Conservation (phyloP, 495 filamentous ascomycete species). For the Penicillium antarcticum region DNA sequence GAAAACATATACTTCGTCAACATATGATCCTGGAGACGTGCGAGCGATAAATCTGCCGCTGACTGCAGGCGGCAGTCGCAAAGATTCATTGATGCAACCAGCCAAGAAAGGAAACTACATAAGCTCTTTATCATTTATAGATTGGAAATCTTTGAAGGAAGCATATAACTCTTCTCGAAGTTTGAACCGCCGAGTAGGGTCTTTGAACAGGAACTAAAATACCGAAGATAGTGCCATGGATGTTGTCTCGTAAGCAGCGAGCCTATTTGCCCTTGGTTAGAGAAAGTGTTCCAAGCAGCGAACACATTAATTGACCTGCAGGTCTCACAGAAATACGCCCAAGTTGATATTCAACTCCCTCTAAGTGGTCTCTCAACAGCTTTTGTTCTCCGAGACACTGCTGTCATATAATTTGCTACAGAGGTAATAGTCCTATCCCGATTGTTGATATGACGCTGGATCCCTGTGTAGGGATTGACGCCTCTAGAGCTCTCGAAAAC, state of each 20-base stretch:
- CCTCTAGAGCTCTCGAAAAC: too few species aligned
- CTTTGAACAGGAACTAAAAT: not conserved
- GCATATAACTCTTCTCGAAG: not conserved
- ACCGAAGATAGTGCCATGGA: not conserved
- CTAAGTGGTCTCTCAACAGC: too few species aligned
- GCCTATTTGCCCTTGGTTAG: not conserved
- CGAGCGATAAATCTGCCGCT: not conserved
- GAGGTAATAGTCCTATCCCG: too few species aligned
- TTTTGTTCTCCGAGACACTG: too few species aligned
- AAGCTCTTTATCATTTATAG: not conserved
- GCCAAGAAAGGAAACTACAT: not conserved
- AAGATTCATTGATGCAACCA: not conserved
- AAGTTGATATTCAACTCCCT: too few species aligned
- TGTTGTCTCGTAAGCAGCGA: not conserved
- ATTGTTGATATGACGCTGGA: too few species aligned
- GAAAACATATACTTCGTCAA: not conserved
- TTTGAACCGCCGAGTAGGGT: not conserved
- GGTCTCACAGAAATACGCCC: too few species aligned
- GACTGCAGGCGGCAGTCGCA: not conserved
- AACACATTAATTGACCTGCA: too few species aligned
- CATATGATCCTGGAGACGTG: not conserved
- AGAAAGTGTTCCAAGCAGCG: too few species aligned
- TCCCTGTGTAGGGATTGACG: too few species aligned
- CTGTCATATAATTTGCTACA: too few species aligned
- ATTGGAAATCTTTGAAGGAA: not conserved